Evolutionary conservation across 768 basidiomycete species (phyloP), one percentile per base, ranked within the genome.

Genomic region (Tylopilus sp.): DNA sequence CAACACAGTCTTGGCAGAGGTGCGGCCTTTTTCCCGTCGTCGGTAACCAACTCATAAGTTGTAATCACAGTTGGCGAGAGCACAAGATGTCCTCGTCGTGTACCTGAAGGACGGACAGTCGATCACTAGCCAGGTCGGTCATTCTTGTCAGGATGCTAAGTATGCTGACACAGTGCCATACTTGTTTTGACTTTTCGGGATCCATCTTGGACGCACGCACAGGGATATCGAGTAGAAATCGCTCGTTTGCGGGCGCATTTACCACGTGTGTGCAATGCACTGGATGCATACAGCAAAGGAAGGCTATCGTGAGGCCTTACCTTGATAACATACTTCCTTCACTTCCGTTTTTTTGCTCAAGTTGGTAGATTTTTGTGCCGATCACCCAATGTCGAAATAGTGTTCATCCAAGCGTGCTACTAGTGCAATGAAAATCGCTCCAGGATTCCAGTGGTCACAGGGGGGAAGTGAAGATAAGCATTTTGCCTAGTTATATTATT

Each of bases 71-170:
- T 11, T 62, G 40, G 41, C 51, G n/a, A 50, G 60, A 31, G 51
- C 48, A 25, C 61, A 62, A 40, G 60, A 59, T 21, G 39, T 57
- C 12, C 42, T 59, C 11, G 7, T 62, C 20, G 2, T 62, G n/a
- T 56, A 56, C 40, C 35, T 62, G 40, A 62, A 62, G 39, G 61
- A 62, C 21, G 57, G 61, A 12, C 57, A 51, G 40, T 59, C 61
- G 13, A 22, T 44, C 13, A 26, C 28, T 7, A 28, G 57, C 39
- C 52, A 31, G 52, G 60, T 56, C 13, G 11, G 52, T 43, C 5
- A 15, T 35, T 35, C 33, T n/a, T 35, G 33, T 17, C 13, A 5
- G 2, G 33, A 35, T 35, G 15, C 33, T 4, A 35, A 17, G 15
- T 6, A 31, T 17, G 7, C 33, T 35, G 33, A 35, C 33, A 13